A percentile compares a stretch with the other conserved stretches of the same genome.
phyloP scores from a whole-genome alignment of 495 filamentous ascomycete genomes.

The Xylaria cubensis region DNA sequence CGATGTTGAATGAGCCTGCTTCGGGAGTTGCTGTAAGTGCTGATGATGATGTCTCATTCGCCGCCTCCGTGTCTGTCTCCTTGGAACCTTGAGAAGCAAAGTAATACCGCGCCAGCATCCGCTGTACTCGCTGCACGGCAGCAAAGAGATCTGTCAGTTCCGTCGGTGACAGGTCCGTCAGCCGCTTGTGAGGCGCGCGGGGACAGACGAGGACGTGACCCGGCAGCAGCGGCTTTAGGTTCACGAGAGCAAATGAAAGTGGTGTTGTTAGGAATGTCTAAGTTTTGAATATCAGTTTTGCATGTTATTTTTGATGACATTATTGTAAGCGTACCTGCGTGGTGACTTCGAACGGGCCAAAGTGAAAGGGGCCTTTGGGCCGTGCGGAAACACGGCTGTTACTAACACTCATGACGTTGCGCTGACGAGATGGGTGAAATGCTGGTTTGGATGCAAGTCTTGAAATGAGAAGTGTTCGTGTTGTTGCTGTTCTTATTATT shows the following conservation, averaged over 20 bases:
- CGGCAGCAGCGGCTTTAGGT: slow-evolving; percentile 91
- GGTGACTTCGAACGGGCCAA: slow-evolving; percentile 70
- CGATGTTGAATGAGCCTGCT: slow-evolving; percentile 80
- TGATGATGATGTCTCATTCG: slow-evolving; percentile 5
- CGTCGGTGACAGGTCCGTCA: slow-evolving; percentile 72
- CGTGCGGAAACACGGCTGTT: neutral
- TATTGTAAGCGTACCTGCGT: slow-evolving; percentile 50
- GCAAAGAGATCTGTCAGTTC: slow-evolving; percentile 87
- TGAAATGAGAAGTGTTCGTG: slow-evolving; percentile 2
- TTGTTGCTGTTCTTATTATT: slow-evolving; percentile 2
- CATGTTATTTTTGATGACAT: neutral
- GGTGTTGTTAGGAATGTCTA: slow-evolving; percentile 86
- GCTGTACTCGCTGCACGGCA: slow-evolving; percentile 80
- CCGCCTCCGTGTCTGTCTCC: neutral
- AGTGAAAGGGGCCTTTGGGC: slow-evolving; percentile 53
- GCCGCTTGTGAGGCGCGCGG: slow-evolving; percentile 66
- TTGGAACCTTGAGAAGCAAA: slow-evolving; percentile 46
- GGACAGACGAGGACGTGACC: slow-evolving; percentile 90
- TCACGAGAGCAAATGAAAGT: slow-evolving; percentile 83
- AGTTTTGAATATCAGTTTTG: slow-evolving; percentile 30
- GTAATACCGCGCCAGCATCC: slow-evolving; percentile 78
- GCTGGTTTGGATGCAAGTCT: neutral
- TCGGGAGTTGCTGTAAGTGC: slow-evolving; percentile 30
- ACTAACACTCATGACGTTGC: slow-evolving; percentile 13
- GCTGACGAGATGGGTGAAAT: neutral